These are phyloP conservation scores for Penicillium brevicompactum DNA, from an alignment of 2,329 filamentous ascomycete species.

Conservation along the genomic window DNA sequence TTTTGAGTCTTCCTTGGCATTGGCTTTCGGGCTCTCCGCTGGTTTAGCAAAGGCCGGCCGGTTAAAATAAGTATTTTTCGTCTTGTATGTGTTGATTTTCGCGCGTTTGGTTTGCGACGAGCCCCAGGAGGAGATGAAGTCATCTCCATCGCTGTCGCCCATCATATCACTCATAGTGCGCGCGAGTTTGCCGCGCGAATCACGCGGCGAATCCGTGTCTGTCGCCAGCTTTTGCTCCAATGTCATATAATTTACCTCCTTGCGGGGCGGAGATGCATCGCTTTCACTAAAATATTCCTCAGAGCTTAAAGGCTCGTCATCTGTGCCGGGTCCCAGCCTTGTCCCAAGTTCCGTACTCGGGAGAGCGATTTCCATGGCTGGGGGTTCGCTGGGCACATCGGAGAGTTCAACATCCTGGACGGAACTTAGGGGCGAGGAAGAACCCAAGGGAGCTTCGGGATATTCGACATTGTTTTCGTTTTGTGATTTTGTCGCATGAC, in stretches of 20 bases:
- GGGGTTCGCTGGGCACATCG: neutral
- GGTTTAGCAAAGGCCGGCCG: neutral
- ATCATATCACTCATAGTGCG: slow-evolving; percentile 15
- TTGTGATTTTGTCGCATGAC: neutral
- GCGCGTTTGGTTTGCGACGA: slow-evolving; percentile 18
- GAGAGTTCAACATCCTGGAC: neutral
- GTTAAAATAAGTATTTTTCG: slow-evolving; percentile 16
- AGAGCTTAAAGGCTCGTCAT: slow-evolving; percentile 40
- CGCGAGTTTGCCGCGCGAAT: slow-evolving; percentile 6
- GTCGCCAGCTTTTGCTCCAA: slow-evolving; percentile 28
- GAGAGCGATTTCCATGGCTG: neutral
- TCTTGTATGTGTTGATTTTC: slow-evolving; percentile 19
- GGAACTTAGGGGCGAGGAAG: neutral
- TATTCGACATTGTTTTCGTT: neutral
- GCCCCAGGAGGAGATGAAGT: slow-evolving; percentile 15
- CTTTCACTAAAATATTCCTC: slow-evolving; percentile 29
- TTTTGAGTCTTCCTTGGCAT: neutral
- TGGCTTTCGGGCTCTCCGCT: neutral
- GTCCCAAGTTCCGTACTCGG: neutral
- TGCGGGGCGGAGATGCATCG: slow-evolving; percentile 7
- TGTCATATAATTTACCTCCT: slow-evolving; percentile 9
- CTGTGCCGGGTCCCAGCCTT: slow-evolving; percentile 29
- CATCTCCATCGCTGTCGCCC: slow-evolving; percentile 14
- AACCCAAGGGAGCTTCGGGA: slow-evolving; percentile 3
- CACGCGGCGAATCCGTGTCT: neutral